Percentiles rank a stretch among this genome's conserved stretches.
These are phyloP conservation scores for Kodamaea neixiangensis DNA, from an alignment of 805 yeast genomes.

Conservation along the genomic window DNA sequence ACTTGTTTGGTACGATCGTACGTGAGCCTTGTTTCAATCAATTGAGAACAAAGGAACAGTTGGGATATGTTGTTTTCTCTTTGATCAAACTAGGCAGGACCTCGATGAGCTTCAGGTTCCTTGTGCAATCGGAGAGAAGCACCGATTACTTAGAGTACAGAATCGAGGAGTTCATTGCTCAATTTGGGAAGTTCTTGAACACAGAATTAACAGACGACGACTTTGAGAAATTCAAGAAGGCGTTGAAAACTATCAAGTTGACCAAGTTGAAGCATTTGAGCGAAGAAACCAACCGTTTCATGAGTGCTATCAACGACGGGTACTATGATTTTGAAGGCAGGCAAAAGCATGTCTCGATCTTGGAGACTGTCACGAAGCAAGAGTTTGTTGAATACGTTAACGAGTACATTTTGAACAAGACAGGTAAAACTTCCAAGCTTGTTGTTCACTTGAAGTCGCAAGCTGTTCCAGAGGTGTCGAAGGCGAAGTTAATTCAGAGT, in stretches of 20 bases:
- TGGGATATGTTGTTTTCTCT: constrained; percentile 91
- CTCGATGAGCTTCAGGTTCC: constrained; percentile 67
- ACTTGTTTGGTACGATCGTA: constrained; percentile 68
- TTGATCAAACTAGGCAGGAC: constrained; percentile 70
- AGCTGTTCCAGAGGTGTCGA: constrained; percentile 19
- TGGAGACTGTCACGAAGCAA: constrained; percentile 53
- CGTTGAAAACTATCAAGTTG: constrained; percentile 63
- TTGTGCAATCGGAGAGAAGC: constrained; percentile 82
- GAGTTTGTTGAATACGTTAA: constrained; percentile 61
- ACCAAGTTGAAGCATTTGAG: constrained; percentile 75
- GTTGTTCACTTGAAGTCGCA: constrained; percentile 57
- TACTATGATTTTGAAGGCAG: constrained; percentile 72
- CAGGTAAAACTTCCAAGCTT: constrained; percentile 20
- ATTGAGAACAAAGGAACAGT: constrained; percentile 89
- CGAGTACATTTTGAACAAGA: constrained; percentile 33
- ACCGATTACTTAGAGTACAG: constrained; percentile 74
- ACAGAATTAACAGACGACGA: constrained; percentile 58
- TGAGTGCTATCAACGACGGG: constrained; percentile 71
- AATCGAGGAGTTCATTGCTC: constrained; percentile 63
- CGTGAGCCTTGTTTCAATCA: constrained; percentile 89
- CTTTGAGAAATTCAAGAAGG: constrained; percentile 66
- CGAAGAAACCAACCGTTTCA: constrained; percentile 71
- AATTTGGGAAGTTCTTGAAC: constrained; percentile 47
- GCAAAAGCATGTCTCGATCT: constrained; percentile 55
- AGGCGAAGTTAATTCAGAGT: constrained; percentile 23